These are phyloP conservation scores for Dactylellina parvicollis DNA, from an alignment of 2,329 filamentous ascomycete species.

Conservation along the genomic window DNA sequence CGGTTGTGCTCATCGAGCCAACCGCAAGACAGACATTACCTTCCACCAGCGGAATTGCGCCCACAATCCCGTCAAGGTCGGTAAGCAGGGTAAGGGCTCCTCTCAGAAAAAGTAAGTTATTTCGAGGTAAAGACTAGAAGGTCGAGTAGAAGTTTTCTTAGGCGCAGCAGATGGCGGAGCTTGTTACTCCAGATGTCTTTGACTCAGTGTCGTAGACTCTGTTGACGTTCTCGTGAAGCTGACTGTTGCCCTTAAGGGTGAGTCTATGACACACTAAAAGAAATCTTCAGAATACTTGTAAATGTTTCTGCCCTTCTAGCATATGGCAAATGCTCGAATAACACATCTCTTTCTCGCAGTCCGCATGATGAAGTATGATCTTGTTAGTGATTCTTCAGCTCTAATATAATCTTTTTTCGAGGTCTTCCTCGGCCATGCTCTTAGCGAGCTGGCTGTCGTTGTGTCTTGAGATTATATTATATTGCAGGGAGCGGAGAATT, in stretches of 20 bases:
- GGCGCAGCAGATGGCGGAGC: neutral
- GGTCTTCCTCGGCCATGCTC: neutral
- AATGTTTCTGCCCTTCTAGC: conserved; percentile 12
- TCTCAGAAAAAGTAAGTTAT: neutral
- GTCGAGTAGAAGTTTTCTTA: conserved; percentile 11
- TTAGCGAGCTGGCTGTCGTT: conserved; percentile 3
- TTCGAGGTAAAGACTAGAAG: conserved; percentile 15
- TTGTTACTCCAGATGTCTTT: neutral
- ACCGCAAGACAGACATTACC: conserved; percentile 32
- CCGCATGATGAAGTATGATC: neutral
- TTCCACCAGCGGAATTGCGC: conserved; percentile 7
- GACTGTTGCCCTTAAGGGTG: neutral
- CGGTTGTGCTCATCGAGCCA: conserved; percentile 14
- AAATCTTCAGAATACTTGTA: neutral
- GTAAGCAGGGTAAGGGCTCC: neutral
- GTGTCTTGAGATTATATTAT: neutral
- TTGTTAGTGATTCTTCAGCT: neutral
- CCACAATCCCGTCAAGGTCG: neutral
- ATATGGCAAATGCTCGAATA: neutral
- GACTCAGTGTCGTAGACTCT: neutral
- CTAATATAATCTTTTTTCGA: neutral
- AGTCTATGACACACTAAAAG: neutral
- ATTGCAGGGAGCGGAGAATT: too few relatives aligned
- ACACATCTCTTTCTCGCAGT: too few relatives aligned
- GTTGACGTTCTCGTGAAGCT: neutral